Evolutionary conservation across 2,329 filamentous ascomycete species (phyloP), one percentile per base, ranked within the genome.

Genomic region (Lecanoromycetidae sp.): DNA sequence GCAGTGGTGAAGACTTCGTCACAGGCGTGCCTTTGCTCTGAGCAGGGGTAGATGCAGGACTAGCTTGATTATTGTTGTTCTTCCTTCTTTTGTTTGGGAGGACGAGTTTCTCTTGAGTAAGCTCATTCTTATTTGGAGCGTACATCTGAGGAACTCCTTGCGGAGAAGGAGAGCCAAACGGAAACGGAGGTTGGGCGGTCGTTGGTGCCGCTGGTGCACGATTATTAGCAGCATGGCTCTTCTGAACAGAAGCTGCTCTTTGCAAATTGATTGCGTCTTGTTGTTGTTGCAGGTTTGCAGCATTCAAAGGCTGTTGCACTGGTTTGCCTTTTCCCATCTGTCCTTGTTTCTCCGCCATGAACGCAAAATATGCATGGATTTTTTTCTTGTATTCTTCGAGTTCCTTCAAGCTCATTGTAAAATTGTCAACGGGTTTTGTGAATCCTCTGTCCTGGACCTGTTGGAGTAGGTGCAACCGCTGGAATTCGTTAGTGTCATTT

Each of bases 61-160:
- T 58, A 12, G 54, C 52, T 51, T 65, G 59, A 44, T 70, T 71
- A 52, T 74, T 49, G 27, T 4, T 66, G 64, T 75, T 77, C 44
- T 70, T 67, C 56, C 69, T 74, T 65, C 79, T 80, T 47, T 67
- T 66, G 2, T 71, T 67, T 15, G 76, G 77, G 20, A 80, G 61
- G 38, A 76, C 72, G 38, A 81, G 66, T 52, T 77, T 74, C 42
- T 75, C 72, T 9, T 70, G 68, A 4, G 71, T 75, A 40, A 79
- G 66, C 41, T 69, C 66, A 17, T 68, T 69, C 17, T 45, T 41
- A 67, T 65, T 7, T 43, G 73, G 75, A 51, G 71, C 32, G 23
- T 39, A 47, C 10, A 39, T 70, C 6, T 37, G 42, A 7, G 77
- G 75, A 48, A 77, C 68, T 20, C 76, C 76, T 46, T 73, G 69